Base-by-base conservation (phyloP, 2,329 filamentous ascomycete species). In the Aureobasidium sp. region DNA sequence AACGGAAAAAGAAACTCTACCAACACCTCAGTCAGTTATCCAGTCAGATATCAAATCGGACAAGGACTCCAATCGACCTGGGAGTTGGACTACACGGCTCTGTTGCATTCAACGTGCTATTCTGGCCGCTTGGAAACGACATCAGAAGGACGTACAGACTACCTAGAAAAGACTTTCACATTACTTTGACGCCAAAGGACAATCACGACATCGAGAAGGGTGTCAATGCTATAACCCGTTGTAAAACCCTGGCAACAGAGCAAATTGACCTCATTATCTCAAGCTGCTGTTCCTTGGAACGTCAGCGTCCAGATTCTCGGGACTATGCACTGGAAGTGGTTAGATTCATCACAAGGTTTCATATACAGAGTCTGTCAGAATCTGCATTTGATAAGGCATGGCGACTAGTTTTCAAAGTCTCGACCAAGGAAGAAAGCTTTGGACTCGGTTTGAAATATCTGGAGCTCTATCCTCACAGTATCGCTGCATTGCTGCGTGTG, bases 71-170 rank as follows among this genome's bases (percentile, higher is more conserved):
- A 17, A 37, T 62, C 41, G 42, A 41, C 39, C 17, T 62, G 7
- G 60, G 60, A 29, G 15, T 56, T 12, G 60, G 41, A 5, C 34
- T 22, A 48, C 39, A 36, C 12, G 22, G 39, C 7, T 36, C 52
- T 15, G 17, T 63, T 12, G 29, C 9, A 6, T 58, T 62, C 29
- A 56, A 53, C 5, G 61, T 63, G 8, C 27, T 63, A 4, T 60
- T 63, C 31, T 65, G 63, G 63, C 56, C 59, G 22, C 57, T 63
- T n/a, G 63, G 53, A 29, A 56, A 61, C 29, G n/a, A 12, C 6
- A 44, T 60, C 25, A 44, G 63, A 49, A 3, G 20, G 5, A 27
- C 29, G 17, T 22, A 59, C 6, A 44, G 39, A 17, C 31, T 63
- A 14, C n/a, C 34, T 1, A 22, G 45, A 0, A 57, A 60, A 15